Base-by-base conservation (phyloP, 2,329 filamentous ascomycete species). In the Stachybotrys chlorohalonatus region DNA sequence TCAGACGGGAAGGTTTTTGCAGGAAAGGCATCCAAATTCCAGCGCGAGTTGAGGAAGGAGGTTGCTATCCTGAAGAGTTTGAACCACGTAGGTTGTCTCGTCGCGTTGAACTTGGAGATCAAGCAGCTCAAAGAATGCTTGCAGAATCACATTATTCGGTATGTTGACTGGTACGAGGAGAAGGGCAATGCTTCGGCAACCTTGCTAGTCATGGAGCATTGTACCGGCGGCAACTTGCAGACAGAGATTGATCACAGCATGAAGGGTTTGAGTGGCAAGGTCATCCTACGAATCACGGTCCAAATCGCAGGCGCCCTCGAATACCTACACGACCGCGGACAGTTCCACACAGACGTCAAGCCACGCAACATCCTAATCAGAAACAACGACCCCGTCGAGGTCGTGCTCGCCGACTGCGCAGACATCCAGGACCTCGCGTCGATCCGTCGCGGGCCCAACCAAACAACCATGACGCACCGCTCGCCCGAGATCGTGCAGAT, bases 311-410 rank as follows among this genome's bases (percentile, higher is more conserved):
- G 52, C 3, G 68, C 63, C 0, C 54, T 70, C 5, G 56, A 58
- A 15, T 68, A 65, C 47, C 54, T 70, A 0, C 68, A 70, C 17
- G 32, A 11, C 1, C 36, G 50, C 30, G 46, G 17, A 47, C 56
- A 64, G 1, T 66, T 63, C 15, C 68, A 70, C 50, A 60, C 62
- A 0, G 68, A 70, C 47, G 30, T 70, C 42, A 70, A 70, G 53
- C 67, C 67, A 0, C 59, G 60, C 5, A 70, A 70, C 51, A 64
- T 70, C 3, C 54, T 70, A 1, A 52, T 70, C 15, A 63, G 66
- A 13, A 55, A 55, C 1, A 58, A 64, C 53, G 9, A 60, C 5
- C 67, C 68, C 0, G 55, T 70, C 2, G 51, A 67, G 15, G 57
- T 68, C 15, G 67, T 63, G 11, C 56, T 70, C 5, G 68, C 58